Conservation (phyloP, 1,284 basidiomycete genomes). For the Microbotryum saponariae region DNA sequence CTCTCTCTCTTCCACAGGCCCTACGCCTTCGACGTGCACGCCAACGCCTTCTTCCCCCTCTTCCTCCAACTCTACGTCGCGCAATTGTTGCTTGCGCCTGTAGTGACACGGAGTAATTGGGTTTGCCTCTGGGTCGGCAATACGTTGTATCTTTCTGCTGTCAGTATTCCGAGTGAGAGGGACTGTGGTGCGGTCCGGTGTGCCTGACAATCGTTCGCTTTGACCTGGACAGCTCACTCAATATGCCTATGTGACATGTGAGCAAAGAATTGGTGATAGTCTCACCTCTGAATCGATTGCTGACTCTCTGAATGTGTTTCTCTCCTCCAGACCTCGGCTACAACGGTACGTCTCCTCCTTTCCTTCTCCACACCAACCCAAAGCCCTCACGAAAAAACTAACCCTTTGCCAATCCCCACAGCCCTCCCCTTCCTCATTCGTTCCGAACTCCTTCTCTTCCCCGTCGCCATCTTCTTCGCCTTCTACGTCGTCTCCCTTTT, state of each 20-base stretch:
- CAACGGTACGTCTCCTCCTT: constrained; percentile 41
- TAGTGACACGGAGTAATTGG: constrained; percentile 78
- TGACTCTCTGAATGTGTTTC: background rate
- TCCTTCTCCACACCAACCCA: background rate
- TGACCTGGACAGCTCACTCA: constrained; percentile 55
- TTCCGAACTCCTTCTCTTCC: constrained; percentile 74
- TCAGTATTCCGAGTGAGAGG: background rate
- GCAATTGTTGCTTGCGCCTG: constrained; percentile 71
- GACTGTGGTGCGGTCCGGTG: too few species aligned
- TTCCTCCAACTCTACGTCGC: constrained; percentile 79
- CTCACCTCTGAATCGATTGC: background rate
- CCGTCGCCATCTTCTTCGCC: constrained; percentile 68
- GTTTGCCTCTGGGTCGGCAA: constrained; percentile 87
- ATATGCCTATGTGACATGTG: constrained; percentile 74
- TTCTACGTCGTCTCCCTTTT: constrained; percentile 71
- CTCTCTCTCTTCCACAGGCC: constrained; percentile 47
- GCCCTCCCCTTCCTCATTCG: constrained; percentile 86
- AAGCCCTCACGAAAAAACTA: background rate
- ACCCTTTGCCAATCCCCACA: background rate
- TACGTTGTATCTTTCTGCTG: constrained; percentile 39
- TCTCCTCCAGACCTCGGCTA: constrained; percentile 58
- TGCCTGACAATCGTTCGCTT: background rate
- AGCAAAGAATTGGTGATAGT: background rate
- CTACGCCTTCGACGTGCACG: constrained; percentile 90
- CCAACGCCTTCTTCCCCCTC: constrained; percentile 87